Evolutionary conservation across 441 rosid species (phyloP).

Genomic region (Arabidopsis lyrata): DNA sequence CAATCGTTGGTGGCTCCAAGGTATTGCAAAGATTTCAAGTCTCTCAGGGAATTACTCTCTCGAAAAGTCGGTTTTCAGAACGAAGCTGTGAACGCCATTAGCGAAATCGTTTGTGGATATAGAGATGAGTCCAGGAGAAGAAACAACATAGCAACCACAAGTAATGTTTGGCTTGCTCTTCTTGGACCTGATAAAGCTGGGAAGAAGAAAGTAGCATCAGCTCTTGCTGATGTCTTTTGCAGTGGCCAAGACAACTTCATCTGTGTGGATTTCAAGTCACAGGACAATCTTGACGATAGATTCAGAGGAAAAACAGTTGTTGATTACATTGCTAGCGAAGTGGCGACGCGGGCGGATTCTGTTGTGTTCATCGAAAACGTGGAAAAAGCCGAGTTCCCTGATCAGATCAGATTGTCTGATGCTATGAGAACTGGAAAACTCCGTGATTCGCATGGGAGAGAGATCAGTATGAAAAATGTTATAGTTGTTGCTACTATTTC

Average conservation of each 20-base stretch:
- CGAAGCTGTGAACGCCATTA: slow-evolving; percentile 62
- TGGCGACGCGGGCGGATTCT: slow-evolving; percentile 57
- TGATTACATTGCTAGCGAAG: slow-evolving; percentile 65
- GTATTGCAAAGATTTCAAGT: slow-evolving; percentile 58
- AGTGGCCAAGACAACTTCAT: slow-evolving; percentile 56
- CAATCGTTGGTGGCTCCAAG: slow-evolving; percentile 42
- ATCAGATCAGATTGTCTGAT: slow-evolving; percentile 58
- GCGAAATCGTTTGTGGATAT: slow-evolving; percentile 48
- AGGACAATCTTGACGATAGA: slow-evolving; percentile 45
- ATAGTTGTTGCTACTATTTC: slow-evolving; percentile 58
- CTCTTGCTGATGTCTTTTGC: slow-evolving; percentile 64
- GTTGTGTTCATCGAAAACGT: slow-evolving; percentile 78
- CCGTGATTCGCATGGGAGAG: slow-evolving; percentile 66
- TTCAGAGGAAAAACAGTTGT: slow-evolving; percentile 65
- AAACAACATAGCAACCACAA: slow-evolving; percentile 29
- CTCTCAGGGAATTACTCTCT: slow-evolving; percentile 54
- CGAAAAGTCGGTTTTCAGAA: slow-evolving; percentile 71
- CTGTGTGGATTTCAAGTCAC: slow-evolving; percentile 60
- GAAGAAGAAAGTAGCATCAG: slow-evolving; percentile 69
- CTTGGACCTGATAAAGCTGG: slow-evolving; percentile 81
- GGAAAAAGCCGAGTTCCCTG: slow-evolving; percentile 68
- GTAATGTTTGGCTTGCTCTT: slow-evolving; percentile 75
- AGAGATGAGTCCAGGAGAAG: slow-evolving; percentile 51
- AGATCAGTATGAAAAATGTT: slow-evolving; percentile 54
- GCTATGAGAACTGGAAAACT: slow-evolving; percentile 69